Evolutionary conservation across 129 eudicot species (phyloP).

Genomic region (Flaveria ramosissima): DNA sequence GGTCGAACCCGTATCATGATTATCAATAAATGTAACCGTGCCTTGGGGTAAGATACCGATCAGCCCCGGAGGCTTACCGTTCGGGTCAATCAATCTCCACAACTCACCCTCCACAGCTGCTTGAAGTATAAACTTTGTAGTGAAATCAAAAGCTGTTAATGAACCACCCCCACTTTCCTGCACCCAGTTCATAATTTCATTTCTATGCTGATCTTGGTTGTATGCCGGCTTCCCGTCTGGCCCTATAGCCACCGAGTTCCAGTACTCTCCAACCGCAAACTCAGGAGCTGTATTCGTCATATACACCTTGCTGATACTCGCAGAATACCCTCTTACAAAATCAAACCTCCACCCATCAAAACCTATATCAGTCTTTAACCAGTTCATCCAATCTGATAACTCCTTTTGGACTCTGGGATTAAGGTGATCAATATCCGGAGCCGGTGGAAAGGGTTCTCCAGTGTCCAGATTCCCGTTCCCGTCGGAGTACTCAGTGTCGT

Average conservation of each 20-base stretch:
- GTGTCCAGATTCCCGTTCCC: conserved; percentile 69
- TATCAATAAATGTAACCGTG: conserved; percentile 71
- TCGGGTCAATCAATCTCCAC: conserved; percentile 67
- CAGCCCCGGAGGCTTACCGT: conserved; percentile 71
- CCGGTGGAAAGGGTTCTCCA: conserved; percentile 44
- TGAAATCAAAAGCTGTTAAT: conserved; percentile 68
- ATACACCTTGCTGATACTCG: conserved; percentile 54
- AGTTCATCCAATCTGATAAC: conserved; percentile 79
- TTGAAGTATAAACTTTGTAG: conserved; percentile 72
- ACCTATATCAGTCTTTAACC: conserved; percentile 70
- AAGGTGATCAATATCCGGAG: conserved; percentile 78
- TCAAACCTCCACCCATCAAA: conserved; percentile 81
- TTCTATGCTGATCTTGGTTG: conserved; percentile 60
- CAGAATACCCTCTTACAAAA: conserved; percentile 61
- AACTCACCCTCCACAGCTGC: conserved; percentile 72
- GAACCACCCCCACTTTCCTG: conserved; percentile 54
- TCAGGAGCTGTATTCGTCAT: conserved; percentile 58
- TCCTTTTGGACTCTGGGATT: conserved; percentile 69
- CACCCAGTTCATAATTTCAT: conserved; percentile 53
- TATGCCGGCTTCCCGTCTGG: conserved; percentile 53
- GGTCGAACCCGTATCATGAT: conserved; percentile 77
- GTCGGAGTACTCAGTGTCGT: conserved; percentile 51
- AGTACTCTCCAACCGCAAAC: conserved; percentile 70
- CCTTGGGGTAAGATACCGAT: conserved; percentile 54
- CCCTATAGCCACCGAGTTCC: conserved; percentile 43